phyloP scores from a whole-genome alignment of 768 basidiomycete genomes.

The Austroboletus festivus region DNA sequence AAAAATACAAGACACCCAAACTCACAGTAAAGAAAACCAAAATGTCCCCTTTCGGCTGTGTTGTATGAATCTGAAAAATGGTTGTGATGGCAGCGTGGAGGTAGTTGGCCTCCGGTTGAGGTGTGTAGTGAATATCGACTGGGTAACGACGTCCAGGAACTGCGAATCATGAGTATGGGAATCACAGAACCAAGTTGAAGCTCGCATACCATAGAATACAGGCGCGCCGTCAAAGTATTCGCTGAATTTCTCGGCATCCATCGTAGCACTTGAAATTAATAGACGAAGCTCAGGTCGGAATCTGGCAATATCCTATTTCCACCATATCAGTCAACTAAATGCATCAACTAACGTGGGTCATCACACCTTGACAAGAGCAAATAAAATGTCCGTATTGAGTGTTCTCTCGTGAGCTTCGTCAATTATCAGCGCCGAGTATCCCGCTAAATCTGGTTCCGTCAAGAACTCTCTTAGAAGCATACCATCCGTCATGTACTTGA shows the following conservation, averaged over 20 bases:
- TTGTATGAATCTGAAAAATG: conserved; percentile 98
- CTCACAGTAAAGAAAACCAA: conserved; percentile 93
- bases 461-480: conserved; percentile 97
- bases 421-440: conserved; percentile 93
- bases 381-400: conserved; percentile 96
- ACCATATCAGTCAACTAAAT: conserved; percentile 23
- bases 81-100: conserved; percentile 98
- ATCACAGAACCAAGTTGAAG: not conserved
- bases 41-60: conserved; percentile 96
- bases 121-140: conserved; percentile 98
- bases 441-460: conserved; percentile 94
- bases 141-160: conserved; percentile 97
- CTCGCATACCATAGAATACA: conserved; percentile 77
- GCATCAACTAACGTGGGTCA: conserved; percentile 4
- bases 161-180: conserved; percentile 29
- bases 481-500: conserved; percentile 99
- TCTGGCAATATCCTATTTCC: conserved; percentile 82
- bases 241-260: conserved; percentile 97
- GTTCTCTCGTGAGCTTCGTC: conserved; percentile 99
- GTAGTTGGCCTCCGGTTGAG: conserved; percentile 98
- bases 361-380: conserved; percentile 96
- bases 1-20: conserved; percentile 4
- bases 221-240: conserved; percentile 97
- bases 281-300: conserved; percentile 93
- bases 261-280: conserved; percentile 93